A percentile compares a stretch with the other conserved stretches of the same genome.
Evolutionary conservation across 73 alveolate genomes (phyloP).

Genomic region (Stentor roeselii): DNA sequence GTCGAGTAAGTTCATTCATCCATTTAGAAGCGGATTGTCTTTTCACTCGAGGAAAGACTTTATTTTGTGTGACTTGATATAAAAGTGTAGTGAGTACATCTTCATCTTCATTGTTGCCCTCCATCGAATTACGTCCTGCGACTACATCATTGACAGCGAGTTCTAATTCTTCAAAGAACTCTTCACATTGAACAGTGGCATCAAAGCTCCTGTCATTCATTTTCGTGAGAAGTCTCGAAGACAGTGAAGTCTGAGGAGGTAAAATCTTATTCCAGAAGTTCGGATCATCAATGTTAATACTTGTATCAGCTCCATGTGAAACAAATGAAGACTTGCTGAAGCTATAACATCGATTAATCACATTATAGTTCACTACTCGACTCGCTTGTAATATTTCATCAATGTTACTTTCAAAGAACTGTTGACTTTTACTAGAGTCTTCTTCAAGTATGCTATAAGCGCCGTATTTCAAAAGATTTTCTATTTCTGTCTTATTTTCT

Average conservation of each 20-base stretch:
- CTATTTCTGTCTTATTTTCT: conserved; percentile 74
- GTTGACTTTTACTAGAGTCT: conserved; percentile 48
- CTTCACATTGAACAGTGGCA: conserved; percentile 41
- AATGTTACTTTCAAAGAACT: conserved; percentile 57
- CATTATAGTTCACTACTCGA: conserved; percentile 49
- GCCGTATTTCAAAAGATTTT: conserved; percentile 73
- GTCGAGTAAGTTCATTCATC: not conserved
- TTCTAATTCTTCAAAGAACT: conserved; percentile 59
- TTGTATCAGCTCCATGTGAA: conserved; percentile 69
- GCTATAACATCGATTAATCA: conserved; percentile 65
- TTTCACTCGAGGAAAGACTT: conserved; percentile 25
- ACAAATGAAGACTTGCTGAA: conserved; percentile 67
- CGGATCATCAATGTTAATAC: conserved; percentile 75
- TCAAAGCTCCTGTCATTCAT: conserved; percentile 35
- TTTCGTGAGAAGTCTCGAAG: conserved; percentile 45
- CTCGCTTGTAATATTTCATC: conserved; percentile 69
- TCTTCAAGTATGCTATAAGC: conserved; percentile 75
- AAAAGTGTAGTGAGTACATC: conserved; percentile 39
- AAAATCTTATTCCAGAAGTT: conserved; percentile 81
- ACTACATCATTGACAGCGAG: conserved; percentile 46
- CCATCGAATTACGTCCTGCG: conserved; percentile 42
- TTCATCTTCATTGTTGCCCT: conserved; percentile 56
- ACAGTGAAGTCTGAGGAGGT: conserved; percentile 46
- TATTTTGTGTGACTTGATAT: not conserved
- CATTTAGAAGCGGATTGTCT: not conserved